These are phyloP conservation scores for Lichtheimia ornata DNA, from an alignment of 371 early-diverging fungal genomes.

Conservation along the genomic window DNA sequence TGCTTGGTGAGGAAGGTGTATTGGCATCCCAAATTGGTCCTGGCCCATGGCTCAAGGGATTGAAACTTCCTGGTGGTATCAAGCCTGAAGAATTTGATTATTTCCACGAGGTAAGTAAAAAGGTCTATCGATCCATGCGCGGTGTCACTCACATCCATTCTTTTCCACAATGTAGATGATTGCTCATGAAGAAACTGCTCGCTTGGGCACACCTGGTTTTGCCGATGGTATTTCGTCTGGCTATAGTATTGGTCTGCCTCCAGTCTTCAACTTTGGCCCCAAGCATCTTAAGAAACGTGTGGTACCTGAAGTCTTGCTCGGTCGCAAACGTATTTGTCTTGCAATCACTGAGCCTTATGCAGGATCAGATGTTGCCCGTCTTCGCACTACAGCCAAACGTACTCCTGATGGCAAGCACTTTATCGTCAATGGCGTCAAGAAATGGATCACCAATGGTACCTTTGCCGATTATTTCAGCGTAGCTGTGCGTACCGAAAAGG, in stretches of 20 bases:
- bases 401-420: slow-evolving; percentile 71
- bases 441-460: slow-evolving; percentile 32
- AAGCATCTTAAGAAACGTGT: slow-evolving; percentile 52
- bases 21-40: slow-evolving; percentile 41
- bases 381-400: slow-evolving; percentile 68
- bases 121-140: too few species aligned
- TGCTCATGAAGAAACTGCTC: slow-evolving; percentile 52
- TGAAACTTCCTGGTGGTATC: slow-evolving; percentile 56
- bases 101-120: slow-evolving; percentile 49
- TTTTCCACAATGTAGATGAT: slow-evolving; percentile 41
- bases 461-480: slow-evolving; percentile 67
- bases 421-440: slow-evolving; percentile 81
- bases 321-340: slow-evolving; percentile 76
- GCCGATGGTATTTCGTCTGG: slow-evolving; percentile 54
- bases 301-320: slow-evolving; percentile 66
- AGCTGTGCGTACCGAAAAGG: slow-evolving; percentile 63
- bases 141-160: too few species aligned
- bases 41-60: slow-evolving; percentile 42
- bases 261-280: slow-evolving; percentile 55
- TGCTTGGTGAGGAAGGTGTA: slow-evolving; percentile 41
- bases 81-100: slow-evolving; percentile 64
- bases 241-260: slow-evolving; percentile 59
- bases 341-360: slow-evolving; percentile 69
- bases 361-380: slow-evolving; percentile 81
- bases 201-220: slow-evolving; percentile 48